phyloP scores from a whole-genome alignment of 2,329 filamentous ascomycete genomes.

The Coleophoma crateriformis region DNA sequence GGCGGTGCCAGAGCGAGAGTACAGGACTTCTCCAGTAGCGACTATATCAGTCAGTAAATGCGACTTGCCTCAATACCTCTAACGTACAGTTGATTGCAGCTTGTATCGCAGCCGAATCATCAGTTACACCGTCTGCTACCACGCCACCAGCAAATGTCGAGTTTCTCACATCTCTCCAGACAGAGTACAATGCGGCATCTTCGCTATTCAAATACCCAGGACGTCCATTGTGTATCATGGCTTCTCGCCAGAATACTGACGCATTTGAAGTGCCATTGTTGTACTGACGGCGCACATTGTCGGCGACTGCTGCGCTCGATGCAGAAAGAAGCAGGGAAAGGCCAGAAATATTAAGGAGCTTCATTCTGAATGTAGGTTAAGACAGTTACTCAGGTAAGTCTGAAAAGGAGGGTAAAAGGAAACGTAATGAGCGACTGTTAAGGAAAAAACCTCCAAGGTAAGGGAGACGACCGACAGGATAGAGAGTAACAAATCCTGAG shows the following conservation, averaged over 20 bases:
- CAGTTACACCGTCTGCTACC: neutral
- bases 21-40: neutral
- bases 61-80: too few relatives aligned
- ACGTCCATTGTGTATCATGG: neutral
- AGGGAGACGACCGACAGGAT: too few relatives aligned
- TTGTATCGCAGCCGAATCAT: neutral
- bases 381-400: too few relatives aligned
- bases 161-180: constrained; percentile 1
- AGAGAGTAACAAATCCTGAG: too few relatives aligned
- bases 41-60: neutral
- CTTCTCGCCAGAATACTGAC: neutral
- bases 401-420: too few relatives aligned
- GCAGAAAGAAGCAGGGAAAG: too few relatives aligned
- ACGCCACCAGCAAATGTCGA: neutral
- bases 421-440: too few relatives aligned
- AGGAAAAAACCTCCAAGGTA: too few relatives aligned
- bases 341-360: too few relatives aligned
- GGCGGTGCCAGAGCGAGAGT: neutral
- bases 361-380: too few relatives aligned
- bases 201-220: neutral
- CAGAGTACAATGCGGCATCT: neutral
- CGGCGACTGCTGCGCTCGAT: too few relatives aligned
- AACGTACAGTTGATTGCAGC: neutral
- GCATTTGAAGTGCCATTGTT: neutral
- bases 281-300: too few relatives aligned